Evolutionary conservation across 345 rosid species (phyloP).

Genomic region (Eucalyptus dawsonii): DNA sequence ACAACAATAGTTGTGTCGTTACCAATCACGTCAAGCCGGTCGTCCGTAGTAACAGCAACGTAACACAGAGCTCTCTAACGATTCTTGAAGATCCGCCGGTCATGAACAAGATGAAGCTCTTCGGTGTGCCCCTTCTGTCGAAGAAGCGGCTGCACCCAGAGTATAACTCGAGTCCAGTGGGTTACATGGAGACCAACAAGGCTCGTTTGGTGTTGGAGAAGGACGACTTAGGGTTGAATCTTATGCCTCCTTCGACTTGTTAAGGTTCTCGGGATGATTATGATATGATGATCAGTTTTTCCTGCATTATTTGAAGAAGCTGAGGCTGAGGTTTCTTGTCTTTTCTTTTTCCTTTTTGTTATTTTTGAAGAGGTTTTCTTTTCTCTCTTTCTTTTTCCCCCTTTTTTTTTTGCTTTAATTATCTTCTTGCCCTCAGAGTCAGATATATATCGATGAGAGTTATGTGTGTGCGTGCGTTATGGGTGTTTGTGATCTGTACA

Average conservation of each 20-base stretch:
- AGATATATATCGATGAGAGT: background rate
- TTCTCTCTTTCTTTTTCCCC: background rate
- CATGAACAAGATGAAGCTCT: constrained; percentile 46
- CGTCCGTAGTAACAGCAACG: constrained; percentile 1
- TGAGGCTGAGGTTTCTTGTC: background rate
- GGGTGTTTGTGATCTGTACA: constrained; percentile 27
- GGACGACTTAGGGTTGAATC: constrained; percentile 69
- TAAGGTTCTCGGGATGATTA: constrained; percentile 3
- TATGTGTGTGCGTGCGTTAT: constrained; percentile 13
- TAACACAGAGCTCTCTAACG: constrained; percentile 29
- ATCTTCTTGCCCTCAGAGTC: background rate
- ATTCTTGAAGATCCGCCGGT: constrained; percentile 7
- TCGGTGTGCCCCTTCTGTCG: constrained; percentile 53
- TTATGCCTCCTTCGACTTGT: constrained; percentile 64
- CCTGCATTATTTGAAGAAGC: background rate
- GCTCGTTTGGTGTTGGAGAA: constrained; percentile 61
- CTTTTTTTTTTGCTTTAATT: background rate
- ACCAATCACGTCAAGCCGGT: constrained; percentile 16
- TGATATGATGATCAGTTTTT: background rate
- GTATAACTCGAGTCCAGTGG: constrained; percentile 6
- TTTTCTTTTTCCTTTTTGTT: background rate
- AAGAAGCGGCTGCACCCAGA: constrained; percentile 66
- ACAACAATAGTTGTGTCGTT: background rate
- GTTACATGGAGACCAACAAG: constrained; percentile 28
- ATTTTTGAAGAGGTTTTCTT: background rate